Conservation (phyloP, 1,284 basidiomycete genomes). For the Phlebopus sp. region DNA sequence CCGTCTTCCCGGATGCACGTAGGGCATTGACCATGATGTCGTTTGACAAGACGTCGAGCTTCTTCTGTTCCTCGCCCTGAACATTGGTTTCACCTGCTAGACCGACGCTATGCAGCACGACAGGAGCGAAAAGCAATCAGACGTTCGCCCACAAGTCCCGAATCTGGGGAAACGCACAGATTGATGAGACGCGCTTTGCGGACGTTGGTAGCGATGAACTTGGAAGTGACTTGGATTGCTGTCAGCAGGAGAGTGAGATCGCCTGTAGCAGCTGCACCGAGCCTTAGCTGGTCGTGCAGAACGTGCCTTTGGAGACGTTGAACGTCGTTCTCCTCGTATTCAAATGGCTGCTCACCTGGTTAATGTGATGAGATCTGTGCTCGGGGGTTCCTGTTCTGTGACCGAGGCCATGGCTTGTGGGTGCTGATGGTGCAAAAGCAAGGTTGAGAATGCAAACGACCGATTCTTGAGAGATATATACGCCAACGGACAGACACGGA, state of each 20-base stretch:
- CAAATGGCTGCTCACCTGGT: slow-evolving; percentile 60
- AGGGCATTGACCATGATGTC: slow-evolving; percentile 99
- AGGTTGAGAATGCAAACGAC: not conserved
- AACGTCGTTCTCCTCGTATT: slow-evolving; percentile 2
- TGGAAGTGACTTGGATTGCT: slow-evolving; percentile 93
- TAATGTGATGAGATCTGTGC: slow-evolving; percentile 87
- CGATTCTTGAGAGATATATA: slow-evolving; percentile 3
- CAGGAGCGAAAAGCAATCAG: slow-evolving; percentile 8
- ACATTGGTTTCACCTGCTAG: slow-evolving; percentile 95
- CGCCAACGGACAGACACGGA: slow-evolving; percentile 25
- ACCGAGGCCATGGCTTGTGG: slow-evolving; percentile 23
- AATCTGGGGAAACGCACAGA: slow-evolving; percentile 59
- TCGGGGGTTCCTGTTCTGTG: slow-evolving; percentile 62
- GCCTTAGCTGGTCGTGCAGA: slow-evolving; percentile 75
- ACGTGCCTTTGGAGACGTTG: slow-evolving; percentile 62
- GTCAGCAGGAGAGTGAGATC: slow-evolving; percentile 94
- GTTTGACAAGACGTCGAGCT: slow-evolving; percentile 95
- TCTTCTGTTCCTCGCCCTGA: slow-evolving; percentile 99
- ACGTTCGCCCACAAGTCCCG: not conserved
- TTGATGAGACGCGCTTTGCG: slow-evolving; percentile 97
- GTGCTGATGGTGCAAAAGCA: not conserved
- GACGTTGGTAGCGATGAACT: slow-evolving; percentile 98
- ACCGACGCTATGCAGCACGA: slow-evolving; percentile 64
- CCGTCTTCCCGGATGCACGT: slow-evolving; percentile 90
- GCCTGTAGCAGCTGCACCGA: slow-evolving; percentile 81